Conservation (phyloP, 164 flowering plant genomes). For the Pachysandra terminalis region DNA sequence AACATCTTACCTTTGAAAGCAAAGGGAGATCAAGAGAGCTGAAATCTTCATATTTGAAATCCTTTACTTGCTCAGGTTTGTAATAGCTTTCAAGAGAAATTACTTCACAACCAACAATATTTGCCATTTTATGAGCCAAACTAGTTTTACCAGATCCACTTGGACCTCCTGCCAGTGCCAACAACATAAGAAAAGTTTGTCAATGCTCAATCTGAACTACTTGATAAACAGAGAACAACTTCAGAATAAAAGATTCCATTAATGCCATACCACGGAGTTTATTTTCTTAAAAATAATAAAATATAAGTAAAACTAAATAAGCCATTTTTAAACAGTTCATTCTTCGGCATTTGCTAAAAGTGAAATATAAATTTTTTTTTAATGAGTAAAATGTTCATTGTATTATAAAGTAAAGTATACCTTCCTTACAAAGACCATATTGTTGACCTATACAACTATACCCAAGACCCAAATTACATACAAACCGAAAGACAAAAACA, state of each 20-base stretch:
- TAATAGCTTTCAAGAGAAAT: slow-evolving; percentile 96
- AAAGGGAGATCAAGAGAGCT: slow-evolving; percentile 78
- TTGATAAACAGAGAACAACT: neutral
- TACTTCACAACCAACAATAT: slow-evolving; percentile 98
- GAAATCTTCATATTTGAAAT: slow-evolving; percentile 87
- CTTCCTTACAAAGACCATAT: too few relatives aligned
- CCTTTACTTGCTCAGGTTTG: slow-evolving; percentile 87
- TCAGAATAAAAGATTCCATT: neutral
- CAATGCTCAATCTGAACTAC: neutral
- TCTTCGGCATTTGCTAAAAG: neutral
- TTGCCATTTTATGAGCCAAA: slow-evolving; percentile 99
- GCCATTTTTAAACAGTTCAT: neutral
- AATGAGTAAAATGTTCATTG: too few relatives aligned
- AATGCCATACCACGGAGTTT: neutral
- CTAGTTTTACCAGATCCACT: slow-evolving; percentile 99
- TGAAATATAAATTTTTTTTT: too few relatives aligned
- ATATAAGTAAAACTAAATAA: too few relatives aligned
- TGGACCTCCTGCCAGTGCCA: slow-evolving; percentile 97
- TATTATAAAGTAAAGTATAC: too few relatives aligned
- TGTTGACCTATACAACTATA: too few relatives aligned
- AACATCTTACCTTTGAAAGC: slow-evolving; percentile 64
- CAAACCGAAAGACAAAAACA: too few relatives aligned
- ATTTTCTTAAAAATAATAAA: too few relatives aligned
- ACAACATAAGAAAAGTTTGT: slow-evolving; percentile 10
- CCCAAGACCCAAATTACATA: too few relatives aligned